Conservation (phyloP, 805 yeast genomes). For the Pichia thaimueangensis region DNA sequence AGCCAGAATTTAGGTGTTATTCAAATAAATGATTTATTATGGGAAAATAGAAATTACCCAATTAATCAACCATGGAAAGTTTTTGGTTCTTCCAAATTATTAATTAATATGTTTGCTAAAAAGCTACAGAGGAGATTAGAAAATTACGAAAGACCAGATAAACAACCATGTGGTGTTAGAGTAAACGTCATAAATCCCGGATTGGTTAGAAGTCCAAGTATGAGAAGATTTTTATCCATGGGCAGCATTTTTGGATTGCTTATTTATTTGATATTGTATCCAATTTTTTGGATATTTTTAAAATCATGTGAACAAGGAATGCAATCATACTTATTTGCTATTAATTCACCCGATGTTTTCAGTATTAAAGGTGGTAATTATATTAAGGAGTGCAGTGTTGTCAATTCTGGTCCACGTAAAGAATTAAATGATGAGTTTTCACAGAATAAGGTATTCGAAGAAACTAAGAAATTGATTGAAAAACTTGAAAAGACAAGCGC, state of each 20-base stretch:
- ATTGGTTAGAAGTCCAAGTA: conserved; percentile 78
- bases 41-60: conserved; percentile 56
- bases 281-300: conserved; percentile 75
- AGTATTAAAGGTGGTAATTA: conserved; percentile 60
- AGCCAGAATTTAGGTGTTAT: conserved; percentile 69
- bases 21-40: conserved; percentile 56
- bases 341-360: conserved; percentile 65
- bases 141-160: conserved; percentile 59
- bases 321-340: conserved; percentile 64
- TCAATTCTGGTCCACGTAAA: conserved; percentile 43
- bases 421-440: conserved; percentile 58
- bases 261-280: conserved; percentile 63
- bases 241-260: conserved; percentile 62
- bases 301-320: conserved; percentile 76
- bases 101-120: conserved; percentile 66
- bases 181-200: conserved; percentile 87
- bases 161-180: conserved; percentile 61
- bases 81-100: conserved; percentile 76
- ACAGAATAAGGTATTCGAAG: conserved; percentile 53
- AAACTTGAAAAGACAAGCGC: conserved; percentile 68
- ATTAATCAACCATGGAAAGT: conserved; percentile 60
- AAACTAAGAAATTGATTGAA: conserved; percentile 52
- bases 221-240: conserved; percentile 68
- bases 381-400: conserved; percentile 64
- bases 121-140: conserved; percentile 68